These are phyloP conservation scores for Lyophyllum semitale DNA, from an alignment of 768 basidiomycete genomes.

Conservation along the genomic window DNA sequence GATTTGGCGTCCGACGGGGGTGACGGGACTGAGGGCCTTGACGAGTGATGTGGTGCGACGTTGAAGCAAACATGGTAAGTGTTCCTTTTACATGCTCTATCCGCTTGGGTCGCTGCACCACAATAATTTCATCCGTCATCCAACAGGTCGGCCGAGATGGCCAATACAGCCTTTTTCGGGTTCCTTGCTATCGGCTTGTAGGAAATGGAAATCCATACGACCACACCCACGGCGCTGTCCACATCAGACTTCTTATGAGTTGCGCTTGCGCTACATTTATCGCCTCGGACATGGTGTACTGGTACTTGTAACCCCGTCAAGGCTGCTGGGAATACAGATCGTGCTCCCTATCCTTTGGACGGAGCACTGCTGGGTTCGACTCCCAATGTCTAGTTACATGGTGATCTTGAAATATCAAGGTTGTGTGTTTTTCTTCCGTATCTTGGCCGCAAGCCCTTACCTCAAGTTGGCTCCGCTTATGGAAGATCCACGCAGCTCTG, in stretches of 20 bases:
- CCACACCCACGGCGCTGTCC: not conserved
- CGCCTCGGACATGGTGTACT: constrained; percentile 1
- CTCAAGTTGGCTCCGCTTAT: too few species aligned
- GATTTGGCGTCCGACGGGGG: constrained; percentile 31
- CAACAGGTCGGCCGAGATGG: not conserved
- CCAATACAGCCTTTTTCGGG: not conserved
- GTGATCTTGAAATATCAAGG: constrained; percentile 11
- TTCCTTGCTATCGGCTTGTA: not conserved
- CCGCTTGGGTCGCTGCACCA: not conserved
- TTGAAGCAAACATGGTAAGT: not conserved
- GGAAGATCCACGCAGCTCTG: too few species aligned
- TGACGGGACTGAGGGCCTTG: not conserved
- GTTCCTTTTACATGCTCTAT: not conserved
- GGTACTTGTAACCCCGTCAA: not conserved
- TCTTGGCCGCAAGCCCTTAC: not conserved
- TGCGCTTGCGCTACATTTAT: constrained; percentile 11
- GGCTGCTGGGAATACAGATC: not conserved
- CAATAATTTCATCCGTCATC: not conserved
- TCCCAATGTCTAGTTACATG: constrained; percentile 12
- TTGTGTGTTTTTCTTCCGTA: constrained; percentile 1
- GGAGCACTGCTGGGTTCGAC: constrained; percentile 8
- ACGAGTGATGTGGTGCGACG: too few species aligned
- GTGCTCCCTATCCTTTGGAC: not conserved
- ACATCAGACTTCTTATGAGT: not conserved
- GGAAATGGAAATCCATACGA: not conserved